A percentile compares a stretch with the other conserved stretches of the same genome.
Conservation (phyloP, 768 basidiomycete genomes). For the Pleurotus sapidus region DNA sequence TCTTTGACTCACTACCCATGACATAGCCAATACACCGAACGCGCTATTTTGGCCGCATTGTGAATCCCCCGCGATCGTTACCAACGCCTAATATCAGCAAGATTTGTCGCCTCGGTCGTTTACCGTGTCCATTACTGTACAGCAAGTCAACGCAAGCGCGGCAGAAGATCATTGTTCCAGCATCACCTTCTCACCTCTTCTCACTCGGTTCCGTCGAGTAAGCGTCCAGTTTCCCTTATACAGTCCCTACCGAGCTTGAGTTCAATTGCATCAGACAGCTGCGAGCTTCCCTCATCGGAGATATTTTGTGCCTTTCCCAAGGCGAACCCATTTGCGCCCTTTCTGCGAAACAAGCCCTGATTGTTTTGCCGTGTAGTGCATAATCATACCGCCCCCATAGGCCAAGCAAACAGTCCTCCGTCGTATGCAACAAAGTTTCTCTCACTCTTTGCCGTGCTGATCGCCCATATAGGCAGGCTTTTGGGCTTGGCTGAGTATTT, state of each 20-base stretch:
- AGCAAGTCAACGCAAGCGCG: no score
- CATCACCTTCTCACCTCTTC: not conserved
- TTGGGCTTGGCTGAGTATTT: not conserved
- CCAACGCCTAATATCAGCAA: no score
- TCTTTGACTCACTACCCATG: not conserved
- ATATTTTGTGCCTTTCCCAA: not conserved
- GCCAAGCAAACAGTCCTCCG: not conserved
- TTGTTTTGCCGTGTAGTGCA: not conserved
- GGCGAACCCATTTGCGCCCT: not conserved
- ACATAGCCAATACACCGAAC: no score
- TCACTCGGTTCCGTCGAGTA: not conserved
- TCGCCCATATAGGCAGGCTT: not conserved
- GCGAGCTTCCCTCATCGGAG: not conserved
- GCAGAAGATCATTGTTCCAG: no score
- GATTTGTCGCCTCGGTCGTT: no score
- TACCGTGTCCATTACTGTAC: no score
- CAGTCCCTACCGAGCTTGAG: not conserved
- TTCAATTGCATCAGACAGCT: not conserved
- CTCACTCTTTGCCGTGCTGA: not conserved
- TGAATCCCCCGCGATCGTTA: no score
- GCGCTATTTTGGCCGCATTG: no score
- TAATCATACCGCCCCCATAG: constrained; percentile 7
- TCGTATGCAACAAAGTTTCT: not conserved
- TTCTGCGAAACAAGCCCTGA: constrained; percentile 7
- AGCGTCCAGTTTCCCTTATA: not conserved